Base-by-base conservation (phyloP, 495 filamentous ascomycete species). In the Hypoxylon perforatum region DNA sequence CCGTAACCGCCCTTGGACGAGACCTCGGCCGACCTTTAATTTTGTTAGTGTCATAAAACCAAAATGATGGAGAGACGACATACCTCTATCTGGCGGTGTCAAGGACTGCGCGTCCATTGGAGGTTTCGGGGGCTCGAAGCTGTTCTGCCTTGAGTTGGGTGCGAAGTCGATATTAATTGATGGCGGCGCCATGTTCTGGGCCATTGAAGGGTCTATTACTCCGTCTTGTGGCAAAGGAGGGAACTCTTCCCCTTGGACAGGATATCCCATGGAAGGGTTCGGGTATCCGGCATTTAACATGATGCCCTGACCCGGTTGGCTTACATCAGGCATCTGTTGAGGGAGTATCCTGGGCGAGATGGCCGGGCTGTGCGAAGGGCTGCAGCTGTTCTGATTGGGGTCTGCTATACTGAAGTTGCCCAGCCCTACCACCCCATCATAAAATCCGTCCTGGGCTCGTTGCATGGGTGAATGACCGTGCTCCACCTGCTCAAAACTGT, bases 101-200 rank as follows among this genome's bases (percentile, higher is more conserved):
- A 99, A 77, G 18, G 92, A 91, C 71, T 94, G 90, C 18, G 88
- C 80, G 66, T 95, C 88, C 51, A 88, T 81, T 12, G 78, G 74
- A 47, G 83, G 80, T 67, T 91, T 93, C 12, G 83, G 80, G 39
- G 86, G 88, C 47, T 91, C 90, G 67, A 96, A 92, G 50, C 84
- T 88, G 19, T 81, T 85, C 69, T 86, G 89, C 47, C 85, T 81
- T 10, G 92, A 85, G 15, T 82, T 78, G 19, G 94, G 94, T 4
- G 94, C 95, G 75, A 92, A 92, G 73, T 96, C 90, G 66, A 99
- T 92, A 70, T 93, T 95, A 74, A 99, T 97, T 41, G 93, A 91
- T 0, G 92, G 92, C 33, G 93, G 91, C 6, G 88, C 88, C 81
- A 93, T 91, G 63, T 91, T 87, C 35, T 89, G 88, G 9, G 87